Evolutionary conservation across 2,329 filamentous ascomycete genomes (phyloP), one percentile per base, ranked within the genome.

Genomic region (Pezicula neosporulosa): DNA sequence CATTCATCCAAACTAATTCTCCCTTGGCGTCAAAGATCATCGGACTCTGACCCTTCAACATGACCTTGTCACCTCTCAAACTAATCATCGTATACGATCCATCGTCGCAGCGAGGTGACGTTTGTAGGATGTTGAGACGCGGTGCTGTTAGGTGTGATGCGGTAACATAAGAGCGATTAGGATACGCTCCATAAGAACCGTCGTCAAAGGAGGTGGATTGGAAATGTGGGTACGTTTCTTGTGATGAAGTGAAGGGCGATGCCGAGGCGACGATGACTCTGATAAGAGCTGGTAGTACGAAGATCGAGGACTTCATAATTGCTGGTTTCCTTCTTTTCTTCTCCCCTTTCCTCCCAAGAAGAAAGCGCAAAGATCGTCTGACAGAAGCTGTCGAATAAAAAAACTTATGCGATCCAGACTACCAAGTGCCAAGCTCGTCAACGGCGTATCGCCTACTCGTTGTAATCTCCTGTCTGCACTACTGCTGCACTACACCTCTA

Each of bases 141-240:
- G 53, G 55, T 2, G 53, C 53, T 9, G 46, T 52, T 27, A 67
- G 57, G 15, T 65, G 49, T 5, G 63, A 56, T 9, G 60, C 59
- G 6, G 68, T 66, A 8, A 59, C 56, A 52, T 66, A 72, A 2
- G 59, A 61, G 30, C 66, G 61, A 36, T 63, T 63, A 8, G 69
- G 68, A 57, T 70, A 70, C 6, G 61, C 48, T 24, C 69, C 70
- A 37, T 64, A 67, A 1, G 58, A 55, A 16, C 64, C 65, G 12
- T 59, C 45, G 39, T 72, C 69, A 54, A 68, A 72, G 6, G 55
- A 52, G 28, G 54, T 55, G 9, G 49, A 52, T 24, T 44, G 43
- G 9, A 46, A 41, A 13, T 44, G 30, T 2, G 49, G 49, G 41
- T 42, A 46, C 4, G 28, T 10, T 44, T 46, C 30, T 39, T 39